Percentiles rank a stretch among this genome's conserved stretches.
Evolutionary conservation across 2,329 filamentous ascomycete genomes (phyloP).

Genomic region (Epichloe hybrida): DNA sequence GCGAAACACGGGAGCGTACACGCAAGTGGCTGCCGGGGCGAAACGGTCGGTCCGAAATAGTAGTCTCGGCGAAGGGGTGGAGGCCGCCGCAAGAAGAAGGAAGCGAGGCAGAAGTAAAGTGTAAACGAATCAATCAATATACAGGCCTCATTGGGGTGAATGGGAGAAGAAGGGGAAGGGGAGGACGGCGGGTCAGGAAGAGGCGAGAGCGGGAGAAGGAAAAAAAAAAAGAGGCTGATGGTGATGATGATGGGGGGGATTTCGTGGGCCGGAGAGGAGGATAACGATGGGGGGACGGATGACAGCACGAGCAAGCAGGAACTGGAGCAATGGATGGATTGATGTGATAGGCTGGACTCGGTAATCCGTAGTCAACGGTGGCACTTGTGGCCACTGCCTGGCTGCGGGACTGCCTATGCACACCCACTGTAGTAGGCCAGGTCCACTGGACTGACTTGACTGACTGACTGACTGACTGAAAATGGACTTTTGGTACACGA

Average conservation of each 20-base stretch:
- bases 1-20: not conserved
- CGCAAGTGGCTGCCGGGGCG: not conserved
- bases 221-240: constrained; percentile 12
- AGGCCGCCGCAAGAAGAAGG: constrained; percentile 3
- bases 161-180: constrained; percentile 4
- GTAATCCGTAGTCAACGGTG: not conserved
- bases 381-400: not conserved
- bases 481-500: no score
- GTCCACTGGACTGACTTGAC: no score
- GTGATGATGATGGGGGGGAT: constrained; percentile 9
- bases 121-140: constrained; percentile 23
- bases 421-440: not conserved
- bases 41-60: constrained; percentile 2
- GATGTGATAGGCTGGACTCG: not conserved
- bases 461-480: no score
- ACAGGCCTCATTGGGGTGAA: constrained; percentile 21
- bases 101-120: constrained; percentile 16
- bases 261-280: constrained; percentile 1
- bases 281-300: not conserved
- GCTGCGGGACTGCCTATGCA: not conserved
- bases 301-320: not conserved
- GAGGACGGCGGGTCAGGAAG: constrained; percentile 3
- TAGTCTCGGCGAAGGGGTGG: not conserved
- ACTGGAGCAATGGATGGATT: not conserved
- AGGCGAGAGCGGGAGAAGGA: constrained; percentile 11